Percentiles rank a stretch among this genome's conserved stretches.
Conservation (phyloP, 148 eudicot genomes). For the Rheum nobile region DNA sequence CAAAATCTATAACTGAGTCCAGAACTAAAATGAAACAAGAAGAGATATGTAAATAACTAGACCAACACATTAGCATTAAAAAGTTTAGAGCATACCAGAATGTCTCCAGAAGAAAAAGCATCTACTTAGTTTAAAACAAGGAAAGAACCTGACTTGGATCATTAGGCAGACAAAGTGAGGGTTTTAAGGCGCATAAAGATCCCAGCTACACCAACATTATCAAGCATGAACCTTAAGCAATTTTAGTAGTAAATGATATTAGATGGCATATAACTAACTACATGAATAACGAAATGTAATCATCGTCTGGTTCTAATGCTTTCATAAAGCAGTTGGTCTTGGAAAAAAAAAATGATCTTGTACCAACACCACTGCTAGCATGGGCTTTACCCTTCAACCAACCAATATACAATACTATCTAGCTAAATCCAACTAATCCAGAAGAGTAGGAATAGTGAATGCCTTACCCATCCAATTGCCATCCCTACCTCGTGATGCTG, state of each 20-base stretch:
- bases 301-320: background rate
- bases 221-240: background rate
- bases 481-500: constrained; percentile 20
- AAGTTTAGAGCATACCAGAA: constrained; percentile 1
- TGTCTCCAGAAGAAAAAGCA: constrained; percentile 2
- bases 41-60: background rate
- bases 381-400: constrained; percentile 3
- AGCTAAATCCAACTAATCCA: constrained; percentile 11
- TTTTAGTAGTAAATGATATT: background rate
- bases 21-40: background rate
- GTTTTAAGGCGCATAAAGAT: background rate
- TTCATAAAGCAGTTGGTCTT: background rate
- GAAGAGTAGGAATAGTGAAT: constrained; percentile 5
- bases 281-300: background rate
- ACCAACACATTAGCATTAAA: background rate
- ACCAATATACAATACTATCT: background rate
- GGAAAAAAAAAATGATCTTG: background rate
- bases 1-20: background rate
- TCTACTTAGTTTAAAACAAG: background rate
- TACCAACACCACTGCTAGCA: background rate
- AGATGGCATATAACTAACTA: background rate
- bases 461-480: constrained; percentile 15
- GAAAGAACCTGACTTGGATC: constrained; percentile 1
- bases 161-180: background rate
- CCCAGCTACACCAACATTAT: background rate